phyloP scores from a whole-genome alignment of 2,329 filamentous ascomycete species.

The Paraphaeosphaeria minitans region DNA sequence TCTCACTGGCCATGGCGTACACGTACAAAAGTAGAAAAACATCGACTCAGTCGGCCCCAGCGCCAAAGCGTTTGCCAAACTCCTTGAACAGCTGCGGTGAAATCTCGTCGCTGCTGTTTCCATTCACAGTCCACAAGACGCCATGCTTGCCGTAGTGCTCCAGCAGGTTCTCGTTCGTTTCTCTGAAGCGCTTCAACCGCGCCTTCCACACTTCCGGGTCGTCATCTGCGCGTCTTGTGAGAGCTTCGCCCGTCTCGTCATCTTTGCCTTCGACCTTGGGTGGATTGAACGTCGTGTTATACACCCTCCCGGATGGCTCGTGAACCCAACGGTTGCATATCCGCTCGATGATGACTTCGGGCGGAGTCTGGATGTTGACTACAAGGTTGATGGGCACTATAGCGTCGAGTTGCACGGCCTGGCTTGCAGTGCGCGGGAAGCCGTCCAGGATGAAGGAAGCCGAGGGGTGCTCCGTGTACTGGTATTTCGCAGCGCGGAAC shows the following conservation, averaged over 20 bases:
- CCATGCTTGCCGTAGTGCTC: conserved; percentile 87
- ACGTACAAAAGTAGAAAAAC: conserved; percentile 6
- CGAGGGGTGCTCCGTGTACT: conserved; percentile 68
- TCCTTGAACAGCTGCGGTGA: conserved; percentile 84
- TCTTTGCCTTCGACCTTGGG: conserved; percentile 81
- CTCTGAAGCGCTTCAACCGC: conserved; percentile 81
- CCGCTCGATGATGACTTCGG: conserved; percentile 83
- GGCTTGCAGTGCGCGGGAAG: conserved; percentile 84
- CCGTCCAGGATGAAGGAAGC: conserved; percentile 96
- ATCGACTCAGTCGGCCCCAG: conserved; percentile 22
- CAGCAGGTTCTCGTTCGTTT: conserved; percentile 82
- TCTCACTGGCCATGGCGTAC: background rate
- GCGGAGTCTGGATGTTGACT: conserved; percentile 83
- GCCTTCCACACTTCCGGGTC: conserved; percentile 83
- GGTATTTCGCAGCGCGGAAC: conserved; percentile 47
- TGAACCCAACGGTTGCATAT: conserved; percentile 95
- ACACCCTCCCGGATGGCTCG: conserved; percentile 85
- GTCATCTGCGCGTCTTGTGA: conserved; percentile 85
- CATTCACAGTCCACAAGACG: conserved; percentile 84
- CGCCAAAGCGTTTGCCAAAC: conserved; percentile 76
- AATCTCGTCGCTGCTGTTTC: conserved; percentile 93
- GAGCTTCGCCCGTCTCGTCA: conserved; percentile 85
- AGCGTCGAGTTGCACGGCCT: conserved; percentile 77
- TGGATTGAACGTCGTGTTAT: conserved; percentile 92
- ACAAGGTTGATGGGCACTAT: conserved; percentile 95